Evolutionary conservation across 1,284 basidiomycete species (phyloP).

Genomic region (Apiotrichum siamense): DNA sequence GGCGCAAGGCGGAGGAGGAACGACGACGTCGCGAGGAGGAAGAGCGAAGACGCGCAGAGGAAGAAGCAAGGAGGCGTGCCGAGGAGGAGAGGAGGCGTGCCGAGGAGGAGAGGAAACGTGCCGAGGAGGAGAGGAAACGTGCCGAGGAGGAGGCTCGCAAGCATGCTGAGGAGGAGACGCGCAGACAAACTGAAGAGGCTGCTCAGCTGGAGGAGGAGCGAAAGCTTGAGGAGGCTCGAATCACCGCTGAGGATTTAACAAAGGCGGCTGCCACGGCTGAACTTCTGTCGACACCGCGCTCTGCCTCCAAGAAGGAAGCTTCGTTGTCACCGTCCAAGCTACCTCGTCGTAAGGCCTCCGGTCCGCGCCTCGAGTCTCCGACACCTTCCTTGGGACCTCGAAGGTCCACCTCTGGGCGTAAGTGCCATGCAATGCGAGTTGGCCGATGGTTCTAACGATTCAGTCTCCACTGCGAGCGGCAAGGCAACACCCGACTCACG

Average conservation of each 20-base stretch:
- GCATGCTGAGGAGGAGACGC: not conserved
- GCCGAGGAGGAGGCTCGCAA: not conserved
- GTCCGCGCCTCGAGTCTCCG: too few species aligned
- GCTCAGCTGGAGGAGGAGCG: not conserved
- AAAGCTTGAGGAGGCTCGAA: not conserved
- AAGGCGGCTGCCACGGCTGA: not conserved
- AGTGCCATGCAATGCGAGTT: too few species aligned
- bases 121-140: not conserved
- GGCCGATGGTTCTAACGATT: too few species aligned
- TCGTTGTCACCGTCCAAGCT: too few species aligned
- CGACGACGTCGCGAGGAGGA: constrained; percentile 1
- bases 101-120: not conserved
- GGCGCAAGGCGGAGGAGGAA: not conserved
- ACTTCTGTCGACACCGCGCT: too few species aligned
- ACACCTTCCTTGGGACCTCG: too few species aligned
- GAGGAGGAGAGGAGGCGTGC: not conserved
- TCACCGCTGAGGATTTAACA: not conserved
- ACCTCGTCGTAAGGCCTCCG: too few species aligned
- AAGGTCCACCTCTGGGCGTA: too few species aligned
- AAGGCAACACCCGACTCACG: too few species aligned
- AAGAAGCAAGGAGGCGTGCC: not conserved
- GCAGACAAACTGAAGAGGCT: not conserved
- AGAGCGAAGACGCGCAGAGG: not conserved
- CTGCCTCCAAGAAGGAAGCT: too few species aligned
- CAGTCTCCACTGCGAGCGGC: too few species aligned